Evolutionary conservation across 1,284 basidiomycete species (phyloP).

Genomic region (Hortiboletus rubellus): DNA sequence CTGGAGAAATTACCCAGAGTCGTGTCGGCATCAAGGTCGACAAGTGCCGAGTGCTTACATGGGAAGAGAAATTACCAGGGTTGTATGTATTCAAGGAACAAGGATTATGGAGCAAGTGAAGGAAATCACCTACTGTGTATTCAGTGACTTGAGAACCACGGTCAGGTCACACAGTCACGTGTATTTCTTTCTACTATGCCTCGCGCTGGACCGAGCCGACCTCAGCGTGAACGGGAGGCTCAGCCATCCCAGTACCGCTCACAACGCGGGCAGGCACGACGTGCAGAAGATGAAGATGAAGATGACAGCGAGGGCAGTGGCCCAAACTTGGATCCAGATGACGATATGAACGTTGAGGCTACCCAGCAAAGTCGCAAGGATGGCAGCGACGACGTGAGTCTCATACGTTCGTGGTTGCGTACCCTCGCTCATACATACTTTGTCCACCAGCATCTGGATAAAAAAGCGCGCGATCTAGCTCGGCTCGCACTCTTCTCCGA

Average conservation of each 20-base stretch:
- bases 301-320: slow-evolving; percentile 22
- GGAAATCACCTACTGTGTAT: too few relatives aligned
- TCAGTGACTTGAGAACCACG: too few relatives aligned
- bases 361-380: slow-evolving; percentile 17
- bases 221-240: slow-evolving; percentile 28
- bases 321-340: slow-evolving; percentile 32
- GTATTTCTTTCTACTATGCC: slow-evolving; percentile 14
- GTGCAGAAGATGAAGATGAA: slow-evolving; percentile 26
- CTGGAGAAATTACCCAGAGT: too few relatives aligned
- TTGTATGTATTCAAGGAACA: too few relatives aligned
- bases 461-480: slow-evolving; percentile 65
- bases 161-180: slow-evolving; percentile 3
- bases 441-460: slow-evolving; percentile 49
- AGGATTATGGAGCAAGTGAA: too few relatives aligned
- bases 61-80: too few relatives aligned
- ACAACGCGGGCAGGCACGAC: slow-evolving; percentile 21
- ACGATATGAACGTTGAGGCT: slow-evolving; percentile 31
- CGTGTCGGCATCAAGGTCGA: too few relatives aligned
- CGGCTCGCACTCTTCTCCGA: slow-evolving; percentile 74
- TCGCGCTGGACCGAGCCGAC: slow-evolving; percentile 33
- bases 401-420: not conserved
- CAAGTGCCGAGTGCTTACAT: too few relatives aligned
- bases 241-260: slow-evolving; percentile 38
- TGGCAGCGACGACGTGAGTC: slow-evolving; percentile 25
- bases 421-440: not conserved